phyloP scores from a whole-genome alignment of 306 rosid species.

The Canavalia gladiata region DNA sequence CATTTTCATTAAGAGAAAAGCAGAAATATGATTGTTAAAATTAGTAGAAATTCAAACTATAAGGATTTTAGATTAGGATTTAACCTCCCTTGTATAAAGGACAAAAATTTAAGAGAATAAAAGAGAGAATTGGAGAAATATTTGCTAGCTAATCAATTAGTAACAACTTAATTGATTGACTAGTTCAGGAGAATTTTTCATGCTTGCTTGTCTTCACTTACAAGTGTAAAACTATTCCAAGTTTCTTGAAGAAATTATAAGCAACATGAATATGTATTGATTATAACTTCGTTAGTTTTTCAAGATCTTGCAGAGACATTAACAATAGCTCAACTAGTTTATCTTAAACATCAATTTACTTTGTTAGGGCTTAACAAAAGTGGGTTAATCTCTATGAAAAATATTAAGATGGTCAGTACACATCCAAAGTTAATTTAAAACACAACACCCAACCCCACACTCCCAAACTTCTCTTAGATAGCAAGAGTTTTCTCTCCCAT shows the following conservation, averaged over 20 bases:
- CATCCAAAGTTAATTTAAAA: neutral
- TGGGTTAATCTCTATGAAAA: constrained; percentile 80
- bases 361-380: constrained; percentile 74
- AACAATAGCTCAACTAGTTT: constrained; percentile 66
- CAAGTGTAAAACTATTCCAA: neutral
- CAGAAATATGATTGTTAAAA: neutral
- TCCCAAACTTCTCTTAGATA: too few relatives aligned
- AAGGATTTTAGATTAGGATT: neutral
- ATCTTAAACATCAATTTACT: constrained; percentile 72
- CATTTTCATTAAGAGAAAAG: neutral
- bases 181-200: neutral
- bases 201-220: neutral
- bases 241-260: neutral
- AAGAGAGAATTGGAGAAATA: constrained; percentile 22
- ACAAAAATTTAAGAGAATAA: neutral
- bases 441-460: too few relatives aligned
- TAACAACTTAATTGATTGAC: constrained; percentile 14
- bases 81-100: neutral
- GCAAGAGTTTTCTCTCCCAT: too few relatives aligned
- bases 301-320: constrained; percentile 85
- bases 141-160: neutral
- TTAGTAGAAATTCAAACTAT: neutral
- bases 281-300: constrained; percentile 26
- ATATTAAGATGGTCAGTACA: constrained; percentile 73
- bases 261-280: constrained; percentile 12